These are phyloP conservation scores for Globisporangium cederbergense DNA, from an alignment of 352 stramenopile species.

Conservation along the genomic window DNA sequence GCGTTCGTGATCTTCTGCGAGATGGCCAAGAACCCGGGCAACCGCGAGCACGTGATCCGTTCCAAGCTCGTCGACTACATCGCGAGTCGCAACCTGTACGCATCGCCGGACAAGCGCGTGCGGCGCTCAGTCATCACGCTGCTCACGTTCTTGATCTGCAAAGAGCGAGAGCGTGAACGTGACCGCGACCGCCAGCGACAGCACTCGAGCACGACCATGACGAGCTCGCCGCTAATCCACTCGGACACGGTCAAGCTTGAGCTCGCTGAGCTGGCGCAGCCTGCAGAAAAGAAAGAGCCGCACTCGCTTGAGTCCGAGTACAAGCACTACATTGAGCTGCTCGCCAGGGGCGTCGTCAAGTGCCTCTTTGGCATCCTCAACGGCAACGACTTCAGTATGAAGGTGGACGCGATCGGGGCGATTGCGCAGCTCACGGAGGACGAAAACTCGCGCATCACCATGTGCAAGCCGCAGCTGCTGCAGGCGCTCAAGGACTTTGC, in stretches of 20 bases:
- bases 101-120: conserved; percentile 57
- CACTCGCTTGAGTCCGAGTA: conserved; percentile 36
- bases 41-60: conserved; percentile 57
- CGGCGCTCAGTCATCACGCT: conserved; percentile 54
- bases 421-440: conserved; percentile 68
- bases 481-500: conserved; percentile 57
- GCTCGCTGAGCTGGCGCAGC: conserved; percentile 8
- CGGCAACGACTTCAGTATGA: conserved; percentile 70
- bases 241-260: conserved; percentile 17
- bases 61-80: conserved; percentile 66
- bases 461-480: conserved; percentile 69
- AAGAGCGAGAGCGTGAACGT: conserved; percentile 41
- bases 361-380: conserved; percentile 65
- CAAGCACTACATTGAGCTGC: conserved; percentile 69
- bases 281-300: background rate
- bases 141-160: conserved; percentile 57
- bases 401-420: conserved; percentile 60
- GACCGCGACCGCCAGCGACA: conserved; percentile 8
- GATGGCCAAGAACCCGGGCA: conserved; percentile 50
- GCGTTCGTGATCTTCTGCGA: conserved; percentile 57
- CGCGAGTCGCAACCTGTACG: conserved; percentile 44
- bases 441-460: conserved; percentile 52
- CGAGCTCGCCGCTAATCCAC: conserved; percentile 9
- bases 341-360: conserved; percentile 67
- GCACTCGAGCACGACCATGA: background rate